Evolutionary conservation across 1,284 basidiomycete genomes (phyloP).

Genomic region (Hypsizygus ulmarius): DNA sequence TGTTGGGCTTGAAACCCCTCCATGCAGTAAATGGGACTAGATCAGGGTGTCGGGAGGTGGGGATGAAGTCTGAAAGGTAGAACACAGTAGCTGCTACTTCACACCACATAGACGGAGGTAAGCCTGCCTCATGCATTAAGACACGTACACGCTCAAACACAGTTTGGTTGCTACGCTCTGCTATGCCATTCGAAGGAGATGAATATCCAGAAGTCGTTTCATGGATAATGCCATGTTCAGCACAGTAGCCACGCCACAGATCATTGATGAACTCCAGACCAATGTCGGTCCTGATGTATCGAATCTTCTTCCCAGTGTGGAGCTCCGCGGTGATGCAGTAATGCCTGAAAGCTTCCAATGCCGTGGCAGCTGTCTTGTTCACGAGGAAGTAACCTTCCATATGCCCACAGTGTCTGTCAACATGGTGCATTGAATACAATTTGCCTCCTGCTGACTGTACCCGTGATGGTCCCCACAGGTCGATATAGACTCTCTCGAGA

Average conservation of each 20-base stretch:
- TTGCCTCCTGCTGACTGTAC: conserved; percentile 16
- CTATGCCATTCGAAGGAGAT: conserved; percentile 23
- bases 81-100: too few relatives aligned
- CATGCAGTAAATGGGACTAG: conserved; percentile 20
- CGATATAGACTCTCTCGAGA: conserved; percentile 18
- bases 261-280: conserved; percentile 20
- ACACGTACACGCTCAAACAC: conserved; percentile 27
- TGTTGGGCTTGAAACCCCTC: conserved; percentile 19
- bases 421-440: conserved; percentile 14
- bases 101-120: too few relatives aligned
- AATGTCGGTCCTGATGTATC: conserved; percentile 16
- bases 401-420: conserved; percentile 13
- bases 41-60: conserved; percentile 15
- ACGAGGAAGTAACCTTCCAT: not conserved
- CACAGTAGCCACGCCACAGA: conserved; percentile 14
- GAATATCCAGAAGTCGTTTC: conserved; percentile 23
- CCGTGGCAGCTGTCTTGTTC: not conserved
- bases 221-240: conserved; percentile 21
- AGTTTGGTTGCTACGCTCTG: conserved; percentile 29
- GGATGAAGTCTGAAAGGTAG: conserved; percentile 23
- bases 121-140: too few relatives aligned
- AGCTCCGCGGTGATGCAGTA: conserved; percentile 19
- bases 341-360: conserved; percentile 6
- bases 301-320: conserved; percentile 23
- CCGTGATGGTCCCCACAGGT: conserved; percentile 23